Percentiles rank a stretch among this genome's conserved stretches.
These are phyloP conservation scores for Lenwebbia sp. DNA, from an alignment of 345 rosid species.

Conservation along the genomic window DNA sequence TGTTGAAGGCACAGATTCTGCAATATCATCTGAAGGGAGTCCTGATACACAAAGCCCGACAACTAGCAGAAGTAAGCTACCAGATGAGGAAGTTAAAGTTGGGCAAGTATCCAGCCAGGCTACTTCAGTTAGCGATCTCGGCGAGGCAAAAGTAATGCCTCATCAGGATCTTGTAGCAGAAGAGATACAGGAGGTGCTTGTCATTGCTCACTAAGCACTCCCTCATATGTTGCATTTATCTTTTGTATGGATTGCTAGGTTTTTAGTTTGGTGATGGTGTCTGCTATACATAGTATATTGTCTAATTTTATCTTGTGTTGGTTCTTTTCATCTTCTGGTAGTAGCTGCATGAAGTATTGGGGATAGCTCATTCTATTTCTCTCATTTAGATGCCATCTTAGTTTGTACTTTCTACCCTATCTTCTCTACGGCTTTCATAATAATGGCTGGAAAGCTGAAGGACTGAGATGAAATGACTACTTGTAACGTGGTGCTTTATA, in stretches of 20 bases:
- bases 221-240: not conserved
- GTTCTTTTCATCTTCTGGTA: not conserved
- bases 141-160: slow-evolving; percentile 3
- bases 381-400: not conserved
- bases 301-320: not conserved
- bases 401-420: not conserved
- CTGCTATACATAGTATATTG: not conserved
- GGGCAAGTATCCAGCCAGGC: slow-evolving; percentile 7
- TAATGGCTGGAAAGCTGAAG: not conserved
- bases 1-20: slow-evolving; percentile 17
- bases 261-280: not conserved
- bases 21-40: slow-evolving; percentile 11
- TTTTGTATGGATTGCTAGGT: not conserved
- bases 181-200: slow-evolving; percentile 31
- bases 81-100: slow-evolving; percentile 23
- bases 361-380: not conserved
- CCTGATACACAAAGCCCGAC: slow-evolving; percentile 15
- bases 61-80: slow-evolving; percentile 17
- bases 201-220: not conserved
- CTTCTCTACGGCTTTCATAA: not conserved
- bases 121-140: slow-evolving; percentile 11
- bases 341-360: not conserved
- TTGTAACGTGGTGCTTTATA: not conserved
- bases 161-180: slow-evolving; percentile 4
- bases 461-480: not conserved